Evolutionary conservation across 495 filamentous ascomycete genomes (phyloP), one percentile per base, ranked within the genome.

Genomic region (Lindgomyces ingoldianus): DNA sequence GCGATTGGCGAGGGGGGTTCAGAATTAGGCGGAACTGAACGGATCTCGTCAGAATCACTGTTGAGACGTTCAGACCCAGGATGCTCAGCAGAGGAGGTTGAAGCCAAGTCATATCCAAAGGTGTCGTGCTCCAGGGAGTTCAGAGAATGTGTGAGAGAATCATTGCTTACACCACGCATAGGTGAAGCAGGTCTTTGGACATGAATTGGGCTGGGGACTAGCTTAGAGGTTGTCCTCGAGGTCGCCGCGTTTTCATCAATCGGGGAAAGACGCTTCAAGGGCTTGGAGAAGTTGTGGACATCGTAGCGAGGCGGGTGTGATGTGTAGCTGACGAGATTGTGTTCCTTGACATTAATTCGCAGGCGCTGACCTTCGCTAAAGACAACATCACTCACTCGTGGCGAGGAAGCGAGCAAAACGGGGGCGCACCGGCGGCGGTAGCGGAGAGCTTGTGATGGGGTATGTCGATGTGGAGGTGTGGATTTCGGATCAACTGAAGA

Each of bases 381-480:
- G 0, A 78, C 61, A 6, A 76, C 64, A 62, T 75, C 70, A 60
- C 67, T 72, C 0, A 74, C 74, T 22, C 75, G 60, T 1, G 72
- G 64, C 4, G 74, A 65, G 24, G 67, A 53, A 19, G 66, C 63
- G 12, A 72, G 57, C 6, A 78, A 60, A 14, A 75, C 57, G 9
- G 75, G 75, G 26, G 72, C 64, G 55, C 74, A 76, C 8, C 74
- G 72, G 0, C 74, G 70, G 22, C 67, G 72, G 67, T 76, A 78
- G 54, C 74, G 72, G 11, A 74, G 59, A 22, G 67, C 63, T 51
- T 75, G 73, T 4, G 58, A 36, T 12, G 62, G 39, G 2, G 68
- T 67, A 14, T 68, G 65, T 10, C 62, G 49, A 22, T 70, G 57
- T 30, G 69, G 21, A 57, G 74, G 61, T 42, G 57, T 62, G 45